phyloP scores from a whole-genome alignment of 106 monocot species.

The Cymbidium sinense region DNA sequence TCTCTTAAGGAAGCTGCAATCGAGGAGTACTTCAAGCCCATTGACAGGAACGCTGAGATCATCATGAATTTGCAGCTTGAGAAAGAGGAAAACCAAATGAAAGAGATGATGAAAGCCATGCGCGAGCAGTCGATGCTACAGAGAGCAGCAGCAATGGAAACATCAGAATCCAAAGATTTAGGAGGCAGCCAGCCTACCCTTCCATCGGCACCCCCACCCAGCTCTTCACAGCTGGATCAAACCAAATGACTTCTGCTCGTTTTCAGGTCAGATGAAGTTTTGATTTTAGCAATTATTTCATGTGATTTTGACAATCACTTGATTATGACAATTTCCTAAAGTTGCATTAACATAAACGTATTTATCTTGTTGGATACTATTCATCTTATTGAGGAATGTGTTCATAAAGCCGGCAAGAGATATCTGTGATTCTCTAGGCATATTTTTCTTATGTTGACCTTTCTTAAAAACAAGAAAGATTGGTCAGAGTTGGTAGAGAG shows the following conservation, averaged over 20 bases:
- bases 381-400: no score
- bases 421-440: no score
- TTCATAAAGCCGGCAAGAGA: no score
- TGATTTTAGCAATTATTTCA: background rate
- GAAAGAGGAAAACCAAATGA: conserved; percentile 77
- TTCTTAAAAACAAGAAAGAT: no score
- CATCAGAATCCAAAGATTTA: conserved; percentile 2
- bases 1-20: conserved; percentile 65
- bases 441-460: no score
- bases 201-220: background rate
- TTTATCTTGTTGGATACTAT: no score
- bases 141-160: conserved; percentile 23
- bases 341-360: no score
- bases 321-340: no score
- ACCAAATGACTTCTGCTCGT: conserved; percentile 6
- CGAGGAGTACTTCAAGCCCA: conserved; percentile 86
- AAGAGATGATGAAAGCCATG: conserved; percentile 62
- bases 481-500: no score
- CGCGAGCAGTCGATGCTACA: conserved; percentile 42
- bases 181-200: conserved; percentile 4
- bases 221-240: conserved; percentile 15
- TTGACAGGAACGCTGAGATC: conserved; percentile 70
- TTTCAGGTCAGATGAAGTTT: background rate
- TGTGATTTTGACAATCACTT: background rate
- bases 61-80: conserved; percentile 86